Conservation (phyloP, 2,329 filamentous ascomycete species). For the Myriosclerotinia scirpicola region DNA sequence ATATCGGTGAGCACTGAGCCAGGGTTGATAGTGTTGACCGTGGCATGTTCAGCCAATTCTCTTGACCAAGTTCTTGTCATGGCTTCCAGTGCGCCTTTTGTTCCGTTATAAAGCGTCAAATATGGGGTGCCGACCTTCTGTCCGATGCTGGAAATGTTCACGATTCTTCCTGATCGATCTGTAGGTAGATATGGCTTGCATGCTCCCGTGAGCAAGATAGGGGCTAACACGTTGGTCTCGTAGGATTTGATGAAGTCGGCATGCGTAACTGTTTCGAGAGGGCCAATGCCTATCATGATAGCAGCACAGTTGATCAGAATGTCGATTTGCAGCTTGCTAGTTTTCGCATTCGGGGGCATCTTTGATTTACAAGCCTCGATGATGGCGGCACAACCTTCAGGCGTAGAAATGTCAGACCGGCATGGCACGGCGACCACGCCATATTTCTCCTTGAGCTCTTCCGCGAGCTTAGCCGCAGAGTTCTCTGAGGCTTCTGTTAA, state of each 20-base stretch:
- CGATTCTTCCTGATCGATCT: conserved; percentile 63
- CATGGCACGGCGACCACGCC: conserved; percentile 60
- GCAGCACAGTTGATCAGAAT: conserved; percentile 86
- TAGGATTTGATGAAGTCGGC: conserved; percentile 70
- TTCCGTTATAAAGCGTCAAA: conserved; percentile 61
- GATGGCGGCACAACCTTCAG: conserved; percentile 58
- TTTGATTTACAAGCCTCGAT: conserved; percentile 51
- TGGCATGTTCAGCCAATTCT: conserved; percentile 22
- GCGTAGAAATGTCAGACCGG: conserved; percentile 67
- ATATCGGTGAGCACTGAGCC: conserved; percentile 23
- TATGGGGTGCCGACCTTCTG: conserved; percentile 55
- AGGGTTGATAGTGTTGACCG: conserved; percentile 21
- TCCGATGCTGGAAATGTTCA: conserved; percentile 59
- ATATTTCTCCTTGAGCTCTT: conserved; percentile 54
- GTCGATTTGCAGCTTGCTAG: conserved; percentile 66
- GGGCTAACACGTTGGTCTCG: conserved; percentile 76
- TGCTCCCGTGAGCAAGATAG: conserved; percentile 72
- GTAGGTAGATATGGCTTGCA: conserved; percentile 64
- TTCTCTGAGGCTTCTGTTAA: conserved; percentile 58
- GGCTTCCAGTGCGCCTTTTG: conserved; percentile 63
- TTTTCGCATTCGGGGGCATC: conserved; percentile 28
- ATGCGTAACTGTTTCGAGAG: conserved; percentile 57
- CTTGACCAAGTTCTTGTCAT: conserved; percentile 50
- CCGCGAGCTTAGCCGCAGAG: conserved; percentile 53
- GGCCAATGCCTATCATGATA: conserved; percentile 58